Evolutionary conservation across 129 eudicot genomes (phyloP), one percentile per base, ranked within the genome.

Genomic region (Escallonia herrerae): DNA sequence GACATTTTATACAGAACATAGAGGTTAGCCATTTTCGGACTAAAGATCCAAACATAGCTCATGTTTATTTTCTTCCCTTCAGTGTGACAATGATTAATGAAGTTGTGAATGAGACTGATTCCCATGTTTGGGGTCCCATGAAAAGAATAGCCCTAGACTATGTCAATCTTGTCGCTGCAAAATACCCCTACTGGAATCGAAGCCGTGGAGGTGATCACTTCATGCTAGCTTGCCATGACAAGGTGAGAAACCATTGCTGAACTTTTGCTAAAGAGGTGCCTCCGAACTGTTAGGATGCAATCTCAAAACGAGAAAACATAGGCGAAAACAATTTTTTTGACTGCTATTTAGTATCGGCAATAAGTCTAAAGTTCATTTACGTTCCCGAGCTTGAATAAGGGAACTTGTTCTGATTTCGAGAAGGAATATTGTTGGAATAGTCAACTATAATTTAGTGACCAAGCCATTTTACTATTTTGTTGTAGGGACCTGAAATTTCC

Each of bases 401-500:
- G 33, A 22, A 22, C 33, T 22, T 22, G 1, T 22, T 22, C 0
- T 0, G 33, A 22, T 22, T 22, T 22, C 33, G 33, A 22, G 33
- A 22, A 22, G 33, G 33, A 22, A 22, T 22, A 22, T 22, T 22
- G 33, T 22, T 1, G 33, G 33, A 22, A 22, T 22, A 22, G 33
- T 22, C 33, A 22, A 22, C 33, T 22, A 22, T 22, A 22, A 22
- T 0, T 1, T 45, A 0, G 33, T 22, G 1, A 22, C 33, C 33
- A 3, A 11, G n/a, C 33, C 14, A 53, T 11, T 53, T 11, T 11
- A 11, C 33, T 22, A 11, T 33, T 44, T 40, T 65, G 53, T 56
- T 63, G 58, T 65, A 89, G 97, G 97, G 90, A 40, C 97, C 97
- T 0, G 87, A 86, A 52, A 61, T 82, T 8, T 83, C 96, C 6